Conservation (phyloP, 495 filamentous ascomycete genomes). For the Aspergillus panamensis region DNA sequence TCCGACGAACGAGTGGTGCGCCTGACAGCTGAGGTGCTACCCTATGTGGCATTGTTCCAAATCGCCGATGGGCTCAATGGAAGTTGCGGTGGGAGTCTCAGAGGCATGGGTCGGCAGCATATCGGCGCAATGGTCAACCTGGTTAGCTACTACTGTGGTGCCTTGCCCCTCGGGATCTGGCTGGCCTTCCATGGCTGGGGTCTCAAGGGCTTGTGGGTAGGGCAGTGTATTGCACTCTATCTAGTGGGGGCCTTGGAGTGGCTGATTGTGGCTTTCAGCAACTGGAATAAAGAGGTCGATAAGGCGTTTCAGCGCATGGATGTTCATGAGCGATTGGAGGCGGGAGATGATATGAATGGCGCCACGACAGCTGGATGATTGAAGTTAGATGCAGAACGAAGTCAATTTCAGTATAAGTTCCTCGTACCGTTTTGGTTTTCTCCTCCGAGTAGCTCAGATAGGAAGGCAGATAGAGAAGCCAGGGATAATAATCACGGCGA, state of each 20-base stretch:
- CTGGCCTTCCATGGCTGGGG: slow-evolving; percentile 91
- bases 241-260: slow-evolving; percentile 77
- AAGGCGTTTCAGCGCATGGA: slow-evolving; percentile 79
- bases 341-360: slow-evolving; percentile 20
- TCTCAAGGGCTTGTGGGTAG: slow-evolving; percentile 78
- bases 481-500: not conserved
- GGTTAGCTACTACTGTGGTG: slow-evolving; percentile 84
- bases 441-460: slow-evolving; percentile 10
- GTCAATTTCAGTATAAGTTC: not conserved
- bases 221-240: slow-evolving; percentile 86
- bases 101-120: slow-evolving; percentile 88
- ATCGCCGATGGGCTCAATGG: slow-evolving; percentile 88
- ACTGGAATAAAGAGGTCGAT: slow-evolving; percentile 74
- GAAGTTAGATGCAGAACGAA: not conserved
- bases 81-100: slow-evolving; percentile 74
- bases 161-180: slow-evolving; percentile 78
- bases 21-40: slow-evolving; percentile 79
- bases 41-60: slow-evolving; percentile 90
- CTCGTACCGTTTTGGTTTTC: not conserved
- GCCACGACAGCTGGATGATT: slow-evolving; percentile 7
- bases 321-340: slow-evolving; percentile 47
- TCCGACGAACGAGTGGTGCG: slow-evolving; percentile 69
- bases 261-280: slow-evolving; percentile 71
- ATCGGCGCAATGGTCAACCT: slow-evolving; percentile 85
- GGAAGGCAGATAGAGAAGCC: slow-evolving; percentile 14